Conservation (phyloP, 202 grass and related monocot genomes). For the Zizania palustris region DNA sequence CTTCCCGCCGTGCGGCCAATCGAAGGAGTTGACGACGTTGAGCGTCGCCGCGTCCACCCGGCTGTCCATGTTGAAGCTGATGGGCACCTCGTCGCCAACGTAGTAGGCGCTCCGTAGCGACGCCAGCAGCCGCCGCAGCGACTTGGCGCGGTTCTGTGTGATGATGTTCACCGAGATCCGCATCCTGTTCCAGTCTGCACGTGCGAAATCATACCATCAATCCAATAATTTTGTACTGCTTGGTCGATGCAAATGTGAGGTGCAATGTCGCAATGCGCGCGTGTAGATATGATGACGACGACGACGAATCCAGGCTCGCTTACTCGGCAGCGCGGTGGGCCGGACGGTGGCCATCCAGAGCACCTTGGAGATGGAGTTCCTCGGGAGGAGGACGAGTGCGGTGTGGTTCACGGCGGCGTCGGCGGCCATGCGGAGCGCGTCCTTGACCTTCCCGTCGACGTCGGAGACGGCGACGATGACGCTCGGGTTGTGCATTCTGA, state of each 20-base stretch:
- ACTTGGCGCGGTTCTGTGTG: slow-evolving; percentile 72
- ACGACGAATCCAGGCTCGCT: background rate
- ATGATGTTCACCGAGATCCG: slow-evolving; percentile 94
- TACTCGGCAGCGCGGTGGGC: slow-evolving; percentile 67
- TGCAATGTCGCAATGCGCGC: background rate
- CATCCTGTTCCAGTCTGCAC: slow-evolving; percentile 87
- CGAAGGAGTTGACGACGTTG: slow-evolving; percentile 55
- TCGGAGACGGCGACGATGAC: slow-evolving; percentile 59
- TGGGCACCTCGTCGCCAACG: slow-evolving; percentile 76
- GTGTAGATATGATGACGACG: background rate
- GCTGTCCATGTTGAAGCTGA: slow-evolving; percentile 99
- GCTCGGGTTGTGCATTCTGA: slow-evolving; percentile 87
- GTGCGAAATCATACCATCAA: no score
- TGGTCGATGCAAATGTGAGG: no score
- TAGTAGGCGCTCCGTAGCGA: slow-evolving; percentile 77
- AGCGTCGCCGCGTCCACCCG: slow-evolving; percentile 77
- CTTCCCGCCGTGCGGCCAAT: slow-evolving; percentile 77
- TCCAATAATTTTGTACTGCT: no score
- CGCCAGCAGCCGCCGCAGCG: slow-evolving; percentile 62
- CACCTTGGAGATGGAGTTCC: slow-evolving; percentile 58
- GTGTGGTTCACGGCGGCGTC: slow-evolving; percentile 53
- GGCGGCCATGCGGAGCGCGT: slow-evolving; percentile 77
- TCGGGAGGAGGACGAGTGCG: slow-evolving; percentile 73
- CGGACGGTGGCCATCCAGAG: slow-evolving; percentile 92
- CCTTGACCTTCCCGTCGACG: slow-evolving; percentile 64